Conservation (phyloP, 1,284 basidiomycete species). For the Trametes polyzona region DNA sequence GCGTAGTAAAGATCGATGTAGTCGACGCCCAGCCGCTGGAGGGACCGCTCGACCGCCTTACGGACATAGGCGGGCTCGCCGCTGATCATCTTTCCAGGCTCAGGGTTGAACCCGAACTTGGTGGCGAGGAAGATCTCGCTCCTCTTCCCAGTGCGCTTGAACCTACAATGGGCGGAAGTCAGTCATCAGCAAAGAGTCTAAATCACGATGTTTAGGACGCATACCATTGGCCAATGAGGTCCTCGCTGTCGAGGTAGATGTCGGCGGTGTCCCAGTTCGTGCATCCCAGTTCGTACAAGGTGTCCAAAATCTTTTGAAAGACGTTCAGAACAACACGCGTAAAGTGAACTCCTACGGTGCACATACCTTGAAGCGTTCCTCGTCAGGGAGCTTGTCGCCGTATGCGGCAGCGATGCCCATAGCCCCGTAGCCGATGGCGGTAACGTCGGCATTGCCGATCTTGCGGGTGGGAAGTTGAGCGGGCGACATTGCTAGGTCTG, state of each 20-base stretch:
- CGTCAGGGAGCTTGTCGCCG: slow-evolving; percentile 40
- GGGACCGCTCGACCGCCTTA: slow-evolving; percentile 40
- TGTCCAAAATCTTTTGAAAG: slow-evolving; percentile 31
- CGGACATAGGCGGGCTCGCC: slow-evolving; percentile 42
- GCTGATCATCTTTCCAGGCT: slow-evolving; percentile 25
- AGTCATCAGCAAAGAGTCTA: not conserved
- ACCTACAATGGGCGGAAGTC: slow-evolving; percentile 27
- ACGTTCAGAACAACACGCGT: not conserved
- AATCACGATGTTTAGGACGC: not conserved
- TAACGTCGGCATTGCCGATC: slow-evolving; percentile 21
- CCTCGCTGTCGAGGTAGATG: slow-evolving; percentile 37
- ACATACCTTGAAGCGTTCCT: slow-evolving; percentile 46
- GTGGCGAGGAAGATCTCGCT: slow-evolving; percentile 50
- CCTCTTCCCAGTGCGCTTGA: slow-evolving; percentile 44
- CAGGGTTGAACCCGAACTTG: slow-evolving; percentile 50
- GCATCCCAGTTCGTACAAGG: slow-evolving; percentile 32
- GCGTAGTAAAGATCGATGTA: slow-evolving; percentile 52
- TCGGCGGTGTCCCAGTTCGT: slow-evolving; percentile 38
- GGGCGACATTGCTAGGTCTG: no score
- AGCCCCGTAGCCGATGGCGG: slow-evolving; percentile 33
- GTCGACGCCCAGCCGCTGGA: slow-evolving; percentile 47
- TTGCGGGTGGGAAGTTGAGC: slow-evolving; percentile 18
- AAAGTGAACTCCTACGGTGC: no score
- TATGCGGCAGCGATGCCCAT: slow-evolving; percentile 42
- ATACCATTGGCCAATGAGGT: slow-evolving; percentile 37